Evolutionary conservation across 169 alveolate species (phyloP).

Genomic region (Amoebophrya sp.): DNA sequence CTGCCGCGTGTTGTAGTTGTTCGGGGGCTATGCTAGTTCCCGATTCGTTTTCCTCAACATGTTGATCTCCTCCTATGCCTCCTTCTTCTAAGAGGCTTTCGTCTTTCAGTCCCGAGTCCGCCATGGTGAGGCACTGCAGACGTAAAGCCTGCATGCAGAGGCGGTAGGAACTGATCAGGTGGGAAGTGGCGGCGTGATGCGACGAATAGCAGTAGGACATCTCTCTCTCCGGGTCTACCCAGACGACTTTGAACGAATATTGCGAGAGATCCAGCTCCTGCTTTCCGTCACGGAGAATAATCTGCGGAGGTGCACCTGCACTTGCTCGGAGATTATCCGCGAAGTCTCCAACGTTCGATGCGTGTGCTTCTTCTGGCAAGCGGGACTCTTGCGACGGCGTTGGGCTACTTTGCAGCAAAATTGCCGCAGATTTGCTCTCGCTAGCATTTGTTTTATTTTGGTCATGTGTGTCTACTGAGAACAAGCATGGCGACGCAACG

Average conservation of each 20-base stretch:
- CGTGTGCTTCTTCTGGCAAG: no score
- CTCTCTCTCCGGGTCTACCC: neutral
- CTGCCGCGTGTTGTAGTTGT: no score
- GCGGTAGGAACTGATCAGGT: neutral
- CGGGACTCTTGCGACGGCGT: no score
- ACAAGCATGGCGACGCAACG: no score
- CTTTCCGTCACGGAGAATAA: neutral
- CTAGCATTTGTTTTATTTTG: no score
- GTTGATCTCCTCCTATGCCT: neutral
- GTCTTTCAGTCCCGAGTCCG: neutral
- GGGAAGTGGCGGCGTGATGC: neutral
- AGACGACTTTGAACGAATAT: neutral
- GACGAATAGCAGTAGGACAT: constrained; percentile 2
- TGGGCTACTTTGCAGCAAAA: no score
- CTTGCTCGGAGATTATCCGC: no score
- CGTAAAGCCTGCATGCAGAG: neutral
- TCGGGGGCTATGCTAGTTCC: no score
- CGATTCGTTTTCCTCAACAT: neutral
- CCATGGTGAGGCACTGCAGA: neutral
- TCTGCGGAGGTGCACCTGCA: no score
- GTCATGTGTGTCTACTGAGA: no score
- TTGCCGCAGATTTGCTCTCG: no score
- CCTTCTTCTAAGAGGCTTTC: neutral
- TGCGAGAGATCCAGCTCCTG: neutral
- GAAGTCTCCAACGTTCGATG: no score